Conservation (phyloP, 768 basidiomycete species). For the Lactarius deliciosus region DNA sequence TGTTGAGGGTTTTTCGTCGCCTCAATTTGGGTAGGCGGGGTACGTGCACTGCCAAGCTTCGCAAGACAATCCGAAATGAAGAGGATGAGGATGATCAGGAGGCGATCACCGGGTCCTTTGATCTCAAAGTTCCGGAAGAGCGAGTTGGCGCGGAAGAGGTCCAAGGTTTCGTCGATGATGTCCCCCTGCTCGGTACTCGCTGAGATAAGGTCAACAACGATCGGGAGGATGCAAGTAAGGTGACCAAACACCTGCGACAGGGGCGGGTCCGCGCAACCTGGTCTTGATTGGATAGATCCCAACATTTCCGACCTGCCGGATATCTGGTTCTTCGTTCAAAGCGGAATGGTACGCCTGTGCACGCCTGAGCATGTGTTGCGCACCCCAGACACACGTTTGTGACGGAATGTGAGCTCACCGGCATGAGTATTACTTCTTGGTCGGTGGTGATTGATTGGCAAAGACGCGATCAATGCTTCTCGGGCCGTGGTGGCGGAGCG, state of each 20-base stretch:
- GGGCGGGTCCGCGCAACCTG: conserved; percentile 89
- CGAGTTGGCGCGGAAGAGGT: conserved; percentile 97
- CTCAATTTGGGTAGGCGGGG: conserved; percentile 73
- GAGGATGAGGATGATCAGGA: conserved; percentile 95
- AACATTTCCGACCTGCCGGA: conserved; percentile 85
- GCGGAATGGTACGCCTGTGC: conserved; percentile 93
- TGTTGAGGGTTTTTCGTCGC: conserved; percentile 85
- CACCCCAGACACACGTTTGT: conserved; percentile 1
- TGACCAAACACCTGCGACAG: conserved; percentile 52
- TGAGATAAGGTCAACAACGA: conserved; percentile 36
- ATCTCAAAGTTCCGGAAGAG: conserved; percentile 99
- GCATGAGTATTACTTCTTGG: conserved; percentile 23
- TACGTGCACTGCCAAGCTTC: conserved; percentile 74
- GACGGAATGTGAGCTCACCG: conserved; percentile 30
- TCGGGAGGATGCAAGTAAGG: conserved; percentile 19
- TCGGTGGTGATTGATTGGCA: neutral
- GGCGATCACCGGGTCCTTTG: conserved; percentile 94
- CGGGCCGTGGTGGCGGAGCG: neutral
- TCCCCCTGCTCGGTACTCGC: conserved; percentile 80
- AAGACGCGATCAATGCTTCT: neutral
- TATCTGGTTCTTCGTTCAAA: conserved; percentile 82
- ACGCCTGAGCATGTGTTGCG: neutral
- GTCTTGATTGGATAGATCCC: conserved; percentile 89
- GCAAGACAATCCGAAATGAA: conserved; percentile 97
- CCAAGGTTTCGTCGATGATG: conserved; percentile 93